phyloP scores from a whole-genome alignment of 768 basidiomycete species.

The Boletus tylopilopsis region DNA sequence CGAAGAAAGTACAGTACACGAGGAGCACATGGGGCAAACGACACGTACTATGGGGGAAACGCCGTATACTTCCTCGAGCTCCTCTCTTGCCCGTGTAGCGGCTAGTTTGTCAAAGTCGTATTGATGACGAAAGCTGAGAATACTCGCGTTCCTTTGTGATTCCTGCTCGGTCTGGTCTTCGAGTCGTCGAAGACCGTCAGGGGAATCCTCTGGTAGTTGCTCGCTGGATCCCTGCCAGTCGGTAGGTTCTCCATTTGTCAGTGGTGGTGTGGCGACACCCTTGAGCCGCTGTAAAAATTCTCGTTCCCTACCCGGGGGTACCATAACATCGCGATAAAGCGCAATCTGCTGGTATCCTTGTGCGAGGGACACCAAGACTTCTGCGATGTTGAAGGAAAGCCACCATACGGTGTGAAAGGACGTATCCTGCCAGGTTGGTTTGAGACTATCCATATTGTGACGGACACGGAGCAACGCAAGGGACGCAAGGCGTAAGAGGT shows the following conservation, averaged over 20 bases:
- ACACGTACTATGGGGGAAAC: constrained; percentile 70
- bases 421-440: constrained; percentile 50
- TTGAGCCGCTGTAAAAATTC: constrained; percentile 35
- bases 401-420: constrained; percentile 73
- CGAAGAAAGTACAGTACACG: background rate
- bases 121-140: constrained; percentile 46
- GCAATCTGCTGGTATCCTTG: constrained; percentile 70
- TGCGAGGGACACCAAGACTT: constrained; percentile 57
- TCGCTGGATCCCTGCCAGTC: constrained; percentile 12
- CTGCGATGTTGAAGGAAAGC: constrained; percentile 67
- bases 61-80: constrained; percentile 77
- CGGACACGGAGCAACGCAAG: constrained; percentile 52
- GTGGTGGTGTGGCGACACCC: background rate
- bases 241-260: constrained; percentile 7
- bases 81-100: constrained; percentile 61
- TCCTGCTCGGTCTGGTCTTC: constrained; percentile 16
- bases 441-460: constrained; percentile 37
- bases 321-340: constrained; percentile 67
- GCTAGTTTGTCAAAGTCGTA: constrained; percentile 65
- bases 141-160: background rate
- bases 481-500: constrained; percentile 51
- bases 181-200: constrained; percentile 15
- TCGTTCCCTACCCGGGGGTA: constrained; percentile 39
- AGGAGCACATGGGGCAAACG: background rate
- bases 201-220: constrained; percentile 6